Conservation (phyloP, 257 asterid species). For the Nicotiana benthamiana region DNA sequence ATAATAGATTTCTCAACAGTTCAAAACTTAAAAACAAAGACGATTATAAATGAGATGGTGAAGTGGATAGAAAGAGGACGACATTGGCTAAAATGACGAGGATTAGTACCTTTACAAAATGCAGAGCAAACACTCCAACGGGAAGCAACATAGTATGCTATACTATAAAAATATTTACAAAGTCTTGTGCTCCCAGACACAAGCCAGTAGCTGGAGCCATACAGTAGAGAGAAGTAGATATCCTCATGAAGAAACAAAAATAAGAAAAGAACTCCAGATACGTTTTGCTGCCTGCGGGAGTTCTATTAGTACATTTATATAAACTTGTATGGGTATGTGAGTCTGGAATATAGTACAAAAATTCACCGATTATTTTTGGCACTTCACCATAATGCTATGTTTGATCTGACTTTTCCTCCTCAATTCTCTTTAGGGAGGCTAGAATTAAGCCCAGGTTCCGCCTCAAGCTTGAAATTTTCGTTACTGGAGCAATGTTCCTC, state of each 20-base stretch:
- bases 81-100: background rate
- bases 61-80: background rate
- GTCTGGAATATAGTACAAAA: background rate
- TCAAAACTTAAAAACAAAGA: background rate
- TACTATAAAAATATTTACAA: background rate
- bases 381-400: background rate
- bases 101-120: background rate
- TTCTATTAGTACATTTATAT: background rate
- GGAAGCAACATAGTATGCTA: background rate
- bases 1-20: background rate
- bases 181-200: background rate
- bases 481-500: constrained; percentile 19
- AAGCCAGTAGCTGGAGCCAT: background rate
- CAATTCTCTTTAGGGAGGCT: constrained; percentile 22
- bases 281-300: background rate
- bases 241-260: background rate
- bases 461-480: constrained; percentile 28
- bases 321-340: background rate
- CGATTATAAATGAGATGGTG: background rate
- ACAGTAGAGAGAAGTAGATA: background rate
- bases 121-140: background rate
- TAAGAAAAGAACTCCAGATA: background rate
- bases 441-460: constrained; percentile 38
- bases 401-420: constrained; percentile 20
- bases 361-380: background rate